Evolutionary conservation across 169 alveolate genomes (phyloP).

Genomic region (Eimeria acervulina): DNA sequence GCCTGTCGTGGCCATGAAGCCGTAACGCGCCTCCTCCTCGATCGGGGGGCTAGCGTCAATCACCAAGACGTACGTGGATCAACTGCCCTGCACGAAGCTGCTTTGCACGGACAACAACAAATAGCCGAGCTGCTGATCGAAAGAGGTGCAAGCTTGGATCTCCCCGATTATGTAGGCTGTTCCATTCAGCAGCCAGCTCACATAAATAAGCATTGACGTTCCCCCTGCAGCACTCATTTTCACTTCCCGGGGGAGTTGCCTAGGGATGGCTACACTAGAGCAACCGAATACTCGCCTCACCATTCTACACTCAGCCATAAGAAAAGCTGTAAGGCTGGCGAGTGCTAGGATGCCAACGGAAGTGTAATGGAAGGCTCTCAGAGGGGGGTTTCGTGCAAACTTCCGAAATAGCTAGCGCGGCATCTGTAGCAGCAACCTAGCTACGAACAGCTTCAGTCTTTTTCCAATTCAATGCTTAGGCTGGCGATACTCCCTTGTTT

Average conservation of each 20-base stretch:
- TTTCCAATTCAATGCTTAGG: constrained; percentile 9
- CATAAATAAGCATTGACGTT: neutral
- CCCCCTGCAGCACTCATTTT: neutral
- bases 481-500: constrained; percentile 83
- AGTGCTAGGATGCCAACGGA: neutral
- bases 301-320: neutral
- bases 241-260: neutral
- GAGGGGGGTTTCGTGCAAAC: neutral
- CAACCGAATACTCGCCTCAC: neutral
- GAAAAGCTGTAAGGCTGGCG: neutral
- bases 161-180: constrained; percentile 70
- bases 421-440: neutral
- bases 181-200: neutral
- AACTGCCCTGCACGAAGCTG: constrained; percentile 84
- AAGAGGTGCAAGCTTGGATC: constrained; percentile 74
- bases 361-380: neutral
- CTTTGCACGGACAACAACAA: constrained; percentile 81
- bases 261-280: neutral
- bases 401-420: neutral
- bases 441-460: neutral
- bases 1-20: constrained; percentile 83
- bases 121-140: constrained; percentile 78
- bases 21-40: constrained; percentile 81
- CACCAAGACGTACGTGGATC: constrained; percentile 66
- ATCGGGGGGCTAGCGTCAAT: constrained; percentile 82